Evolutionary conservation across 371 early-diverging fungal genomes (phyloP).

Genomic region (Umbelopsis sp.): DNA sequence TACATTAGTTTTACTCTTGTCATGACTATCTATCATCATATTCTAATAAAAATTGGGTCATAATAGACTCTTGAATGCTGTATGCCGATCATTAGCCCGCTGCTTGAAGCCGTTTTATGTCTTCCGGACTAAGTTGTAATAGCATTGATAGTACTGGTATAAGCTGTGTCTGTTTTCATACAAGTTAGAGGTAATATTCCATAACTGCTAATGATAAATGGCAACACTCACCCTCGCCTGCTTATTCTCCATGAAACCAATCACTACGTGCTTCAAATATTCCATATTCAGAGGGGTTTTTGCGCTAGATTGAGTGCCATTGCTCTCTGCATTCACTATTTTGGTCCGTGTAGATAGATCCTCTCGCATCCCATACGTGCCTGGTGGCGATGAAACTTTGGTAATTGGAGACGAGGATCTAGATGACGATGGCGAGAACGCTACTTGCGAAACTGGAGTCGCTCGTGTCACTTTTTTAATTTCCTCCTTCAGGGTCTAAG

Average conservation of each 20-base stretch:
- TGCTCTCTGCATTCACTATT: constrained; percentile 17
- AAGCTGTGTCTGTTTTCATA: constrained; percentile 62
- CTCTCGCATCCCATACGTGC: constrained; percentile 12
- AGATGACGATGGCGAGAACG: constrained; percentile 17
- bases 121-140: constrained; percentile 81
- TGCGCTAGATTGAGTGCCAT: constrained; percentile 26
- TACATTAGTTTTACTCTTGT: too few relatives aligned
- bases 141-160: constrained; percentile 82
- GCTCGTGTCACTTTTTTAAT: constrained; percentile 53
- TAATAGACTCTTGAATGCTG: too few relatives aligned
- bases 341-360: background rate
- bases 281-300: constrained; percentile 68
- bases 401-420: constrained; percentile 19
- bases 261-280: constrained; percentile 82
- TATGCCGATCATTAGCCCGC: background rate
- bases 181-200: constrained; percentile 16
- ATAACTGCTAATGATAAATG: background rate
- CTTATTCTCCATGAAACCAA: constrained; percentile 85
- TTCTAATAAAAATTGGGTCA: too few relatives aligned
- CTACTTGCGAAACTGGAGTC: constrained; percentile 22
- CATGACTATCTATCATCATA: too few relatives aligned
- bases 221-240: constrained; percentile 61
- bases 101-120: constrained; percentile 64
- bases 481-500: constrained; percentile 70
- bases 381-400: constrained; percentile 31